Conservation (phyloP, 2,329 filamentous ascomycete species). For the Alternaria solani region DNA sequence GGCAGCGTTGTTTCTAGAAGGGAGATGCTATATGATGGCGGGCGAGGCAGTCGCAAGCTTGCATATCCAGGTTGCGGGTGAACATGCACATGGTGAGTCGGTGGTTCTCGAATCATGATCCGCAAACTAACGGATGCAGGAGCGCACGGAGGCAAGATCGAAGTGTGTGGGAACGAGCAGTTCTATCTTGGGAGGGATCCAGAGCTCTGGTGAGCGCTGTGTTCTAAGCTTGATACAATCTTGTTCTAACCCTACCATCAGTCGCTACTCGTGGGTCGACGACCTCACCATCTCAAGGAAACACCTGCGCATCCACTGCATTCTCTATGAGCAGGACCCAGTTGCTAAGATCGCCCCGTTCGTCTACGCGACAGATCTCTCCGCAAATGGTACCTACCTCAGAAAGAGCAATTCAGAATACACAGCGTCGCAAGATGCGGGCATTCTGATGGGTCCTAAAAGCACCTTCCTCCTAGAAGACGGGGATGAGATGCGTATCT, state of each 20-base stretch:
- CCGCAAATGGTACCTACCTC: conserved; percentile 54
- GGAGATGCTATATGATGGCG: conserved; percentile 29
- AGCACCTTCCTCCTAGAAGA: conserved; percentile 55
- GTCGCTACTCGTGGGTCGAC: conserved; percentile 44
- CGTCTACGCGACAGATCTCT: conserved; percentile 58
- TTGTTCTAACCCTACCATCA: conserved; percentile 29
- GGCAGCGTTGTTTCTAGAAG: background rate
- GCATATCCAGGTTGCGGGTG: conserved; percentile 30
- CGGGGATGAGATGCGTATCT: conserved; percentile 53
- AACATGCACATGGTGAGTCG: conserved; percentile 27
- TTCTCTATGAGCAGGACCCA: conserved; percentile 54
- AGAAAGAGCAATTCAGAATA: conserved; percentile 37
- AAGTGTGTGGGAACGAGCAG: conserved; percentile 46
- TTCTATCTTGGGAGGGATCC: conserved; percentile 47
- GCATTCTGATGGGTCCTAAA: conserved; percentile 43
- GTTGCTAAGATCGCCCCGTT: conserved; percentile 52
- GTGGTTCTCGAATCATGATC: background rate
- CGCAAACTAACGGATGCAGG: conserved; percentile 35
- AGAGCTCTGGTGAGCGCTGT: conserved; percentile 41
- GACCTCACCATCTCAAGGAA: conserved; percentile 53
- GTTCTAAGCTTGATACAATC: conserved; percentile 3
- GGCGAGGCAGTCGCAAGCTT: conserved; percentile 39
- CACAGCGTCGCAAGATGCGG: conserved; percentile 31
- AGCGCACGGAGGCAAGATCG: conserved; percentile 32
- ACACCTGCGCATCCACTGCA: conserved; percentile 57